These are phyloP conservation scores for Haematococcus lacustris DNA, from an alignment of 139 green algal species.

Conservation along the genomic window DNA sequence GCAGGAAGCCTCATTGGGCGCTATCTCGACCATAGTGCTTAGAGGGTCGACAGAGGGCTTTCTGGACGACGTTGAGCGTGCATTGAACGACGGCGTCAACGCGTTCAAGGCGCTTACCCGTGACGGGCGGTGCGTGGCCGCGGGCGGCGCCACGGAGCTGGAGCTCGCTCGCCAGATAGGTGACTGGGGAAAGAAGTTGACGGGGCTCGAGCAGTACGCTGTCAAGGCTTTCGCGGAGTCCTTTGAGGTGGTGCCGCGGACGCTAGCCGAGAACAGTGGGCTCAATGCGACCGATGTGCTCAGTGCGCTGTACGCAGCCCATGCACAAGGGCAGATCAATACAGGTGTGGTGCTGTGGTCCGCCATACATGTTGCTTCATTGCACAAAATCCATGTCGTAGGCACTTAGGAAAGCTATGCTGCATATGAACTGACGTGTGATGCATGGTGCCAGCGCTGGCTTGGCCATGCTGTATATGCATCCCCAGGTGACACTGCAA, in stretches of 20 bases:
- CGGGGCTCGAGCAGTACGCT: conserved; percentile 94
- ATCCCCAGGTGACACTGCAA: neutral
- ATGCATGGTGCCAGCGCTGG: neutral
- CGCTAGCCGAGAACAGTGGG: conserved; percentile 82
- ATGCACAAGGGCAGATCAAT: conserved; percentile 52
- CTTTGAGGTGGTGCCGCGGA: conserved; percentile 89
- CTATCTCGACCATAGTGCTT: conserved; percentile 85
- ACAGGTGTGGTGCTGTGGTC: neutral
- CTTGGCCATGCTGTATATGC: neutral
- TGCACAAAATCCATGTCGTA: neutral
- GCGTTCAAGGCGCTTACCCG: conserved; percentile 83
- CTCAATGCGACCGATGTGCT: conserved; percentile 63
- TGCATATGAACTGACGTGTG: neutral
- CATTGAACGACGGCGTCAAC: conserved; percentile 95
- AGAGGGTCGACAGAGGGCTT: conserved; percentile 63
- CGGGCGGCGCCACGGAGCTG: conserved; percentile 84
- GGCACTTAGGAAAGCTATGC: neutral
- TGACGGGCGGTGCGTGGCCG: conserved; percentile 73
- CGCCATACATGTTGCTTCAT: neutral
- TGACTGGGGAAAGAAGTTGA: conserved; percentile 71
- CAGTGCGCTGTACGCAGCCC: conserved; percentile 73
- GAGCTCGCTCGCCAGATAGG: conserved; percentile 70
- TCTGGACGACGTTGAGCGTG: conserved; percentile 93
- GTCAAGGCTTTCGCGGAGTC: conserved; percentile 87
- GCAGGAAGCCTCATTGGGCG: conserved; percentile 53